Conservation (phyloP, 164 flowering plant species). For the Chloranthus sessilifolius region DNA sequence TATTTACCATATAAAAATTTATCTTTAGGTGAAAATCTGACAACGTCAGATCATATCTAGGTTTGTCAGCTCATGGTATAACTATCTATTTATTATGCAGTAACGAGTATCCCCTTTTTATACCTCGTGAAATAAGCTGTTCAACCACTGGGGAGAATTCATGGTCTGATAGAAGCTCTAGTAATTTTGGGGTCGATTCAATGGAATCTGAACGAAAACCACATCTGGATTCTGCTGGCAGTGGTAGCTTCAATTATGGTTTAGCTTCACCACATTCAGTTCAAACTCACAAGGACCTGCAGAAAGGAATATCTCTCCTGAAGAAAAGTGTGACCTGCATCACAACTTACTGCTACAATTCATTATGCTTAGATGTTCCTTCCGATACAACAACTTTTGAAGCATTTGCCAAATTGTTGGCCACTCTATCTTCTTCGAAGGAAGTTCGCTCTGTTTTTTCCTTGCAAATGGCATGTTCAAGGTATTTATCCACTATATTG, state of each 20-base stretch:
- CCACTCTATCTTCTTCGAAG: slow-evolving; percentile 77
- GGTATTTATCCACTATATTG: slow-evolving; percentile 44
- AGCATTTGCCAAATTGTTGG: slow-evolving; percentile 81
- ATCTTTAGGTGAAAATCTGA: not conserved
- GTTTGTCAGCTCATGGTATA: not conserved
- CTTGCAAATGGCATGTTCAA: slow-evolving; percentile 63
- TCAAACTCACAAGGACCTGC: slow-evolving; percentile 84
- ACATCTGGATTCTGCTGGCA: slow-evolving; percentile 53
- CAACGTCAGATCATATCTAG: not conserved
- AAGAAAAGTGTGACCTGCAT: slow-evolving; percentile 97
- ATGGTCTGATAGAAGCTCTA: slow-evolving; percentile 89
- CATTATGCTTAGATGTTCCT: slow-evolving; percentile 71
- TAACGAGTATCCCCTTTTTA: slow-evolving; percentile 93
- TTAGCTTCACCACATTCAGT: slow-evolving; percentile 83
- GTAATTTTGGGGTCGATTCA: slow-evolving; percentile 86
- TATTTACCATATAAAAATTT: too few relatives aligned
- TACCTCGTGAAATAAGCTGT: slow-evolving; percentile 83
- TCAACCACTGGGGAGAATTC: slow-evolving; percentile 71
- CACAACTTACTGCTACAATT: slow-evolving; percentile 80
- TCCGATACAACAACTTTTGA: slow-evolving; percentile 86
- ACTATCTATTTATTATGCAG: slow-evolving; percentile 39
- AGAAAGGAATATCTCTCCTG: slow-evolving; percentile 92
- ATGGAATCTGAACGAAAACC: slow-evolving; percentile 79
- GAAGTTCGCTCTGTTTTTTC: slow-evolving; percentile 76
- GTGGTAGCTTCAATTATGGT: slow-evolving; percentile 67